Base-by-base conservation (phyloP, 1,139 yeast species). In the Geotrichum citri-aurantii region DNA sequence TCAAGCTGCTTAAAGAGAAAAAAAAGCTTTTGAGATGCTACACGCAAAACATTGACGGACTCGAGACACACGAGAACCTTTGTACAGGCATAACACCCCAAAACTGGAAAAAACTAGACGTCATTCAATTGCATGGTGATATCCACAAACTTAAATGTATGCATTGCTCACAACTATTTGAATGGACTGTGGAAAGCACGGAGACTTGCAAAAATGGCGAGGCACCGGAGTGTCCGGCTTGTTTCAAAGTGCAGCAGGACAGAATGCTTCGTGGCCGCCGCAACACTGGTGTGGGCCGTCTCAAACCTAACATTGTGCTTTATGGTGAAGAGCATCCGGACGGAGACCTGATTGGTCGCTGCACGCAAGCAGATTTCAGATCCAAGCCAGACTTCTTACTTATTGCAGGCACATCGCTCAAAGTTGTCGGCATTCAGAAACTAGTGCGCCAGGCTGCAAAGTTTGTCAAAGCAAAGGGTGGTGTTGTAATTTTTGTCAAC, bases 41-140 rank as follows among this genome's bases (percentile, higher is more conserved):
- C 71, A 87, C 95, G 2, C 95, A 88, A 65, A 87, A 87, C 68
- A 88, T 87, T 52, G 80, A 77, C 59, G 91, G 92, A 1, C 80
- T 87, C 56, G 95, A 88, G 65, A 73, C 65, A 8, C 67, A 66
- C 64, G 77, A 62, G 12, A 76, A 72, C 1, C 66, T 66, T 65
- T 74, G 60, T 6, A 59, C 63, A 1, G 65, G 62, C 10, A 56
- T 57, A 6, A 65, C 64, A 44, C 53, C 58, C 21, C 53, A 57
- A 50, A 54, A 57, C 27, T 49, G 58, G 56, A 55, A 56, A 12
- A 46, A 76, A 46, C 73, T 83, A 58, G 92, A 90, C 65, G 96
- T 89, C 21, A 85, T 92, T 11, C 97, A 90, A 71, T 76, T 93
- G 48, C 99, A 93, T 68, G 99, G 99, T 1, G 92, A 90, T 71